Evolutionary conservation across 805 yeast species (phyloP).

Genomic region (Starmerella tilneyi): DNA sequence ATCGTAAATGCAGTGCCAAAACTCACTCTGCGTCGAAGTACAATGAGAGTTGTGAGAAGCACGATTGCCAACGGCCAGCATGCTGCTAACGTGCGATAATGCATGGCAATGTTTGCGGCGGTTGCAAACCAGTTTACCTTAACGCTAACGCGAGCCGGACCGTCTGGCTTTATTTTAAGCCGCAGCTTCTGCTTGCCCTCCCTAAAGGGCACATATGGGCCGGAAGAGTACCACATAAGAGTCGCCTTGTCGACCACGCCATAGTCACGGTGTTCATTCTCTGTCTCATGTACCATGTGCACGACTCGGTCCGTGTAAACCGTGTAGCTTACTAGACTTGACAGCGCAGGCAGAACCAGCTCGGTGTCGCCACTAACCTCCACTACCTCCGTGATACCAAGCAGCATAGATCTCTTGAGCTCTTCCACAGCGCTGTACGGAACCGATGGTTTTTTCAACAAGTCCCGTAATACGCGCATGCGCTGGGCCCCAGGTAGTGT

Average conservation of each 20-base stretch:
- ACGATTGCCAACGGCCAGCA: constrained; percentile 49
- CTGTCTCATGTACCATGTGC: constrained; percentile 19
- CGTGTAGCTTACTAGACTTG: constrained; percentile 22
- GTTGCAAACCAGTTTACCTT: constrained; percentile 47
- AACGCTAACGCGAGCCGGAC: constrained; percentile 6
- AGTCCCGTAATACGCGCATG: constrained; percentile 34
- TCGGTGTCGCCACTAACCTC: constrained; percentile 8
- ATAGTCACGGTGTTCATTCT: constrained; percentile 23
- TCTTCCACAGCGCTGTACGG: background rate
- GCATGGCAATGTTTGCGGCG: constrained; percentile 55
- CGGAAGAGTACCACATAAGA: constrained; percentile 25
- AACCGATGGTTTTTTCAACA: constrained; percentile 8
- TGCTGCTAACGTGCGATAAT: constrained; percentile 56
- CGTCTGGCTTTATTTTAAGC: background rate
- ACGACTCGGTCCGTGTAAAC: constrained; percentile 10
- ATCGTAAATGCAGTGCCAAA: constrained; percentile 26
- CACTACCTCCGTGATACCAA: background rate
- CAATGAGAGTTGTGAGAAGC: constrained; percentile 1
- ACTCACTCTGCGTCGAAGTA: constrained; percentile 27
- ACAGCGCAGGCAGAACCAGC: constrained; percentile 17
- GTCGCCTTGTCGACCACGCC: constrained; percentile 8
- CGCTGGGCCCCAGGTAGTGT: constrained; percentile 47
- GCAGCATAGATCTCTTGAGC: constrained; percentile 10
- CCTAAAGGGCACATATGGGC: constrained; percentile 24
- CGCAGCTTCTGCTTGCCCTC: background rate